Percentiles rank a stretch among this genome's conserved stretches.
Conservation (phyloP, 495 filamentous ascomycete genomes). For the Zalerion maritima region DNA sequence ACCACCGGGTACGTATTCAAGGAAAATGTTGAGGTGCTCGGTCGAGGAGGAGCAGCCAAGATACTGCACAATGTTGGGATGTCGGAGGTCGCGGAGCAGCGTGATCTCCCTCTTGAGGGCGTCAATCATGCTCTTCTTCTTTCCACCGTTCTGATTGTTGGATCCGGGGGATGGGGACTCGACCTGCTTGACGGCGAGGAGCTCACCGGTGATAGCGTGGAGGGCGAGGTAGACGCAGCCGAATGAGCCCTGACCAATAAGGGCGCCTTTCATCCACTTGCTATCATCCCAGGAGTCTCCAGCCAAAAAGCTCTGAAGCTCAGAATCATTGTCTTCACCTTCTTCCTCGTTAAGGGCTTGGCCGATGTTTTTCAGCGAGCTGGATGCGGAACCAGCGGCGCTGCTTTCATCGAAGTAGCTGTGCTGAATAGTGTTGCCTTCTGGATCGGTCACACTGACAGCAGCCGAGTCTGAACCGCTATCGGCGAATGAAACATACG, state of each 20-base stretch:
- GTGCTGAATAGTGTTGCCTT: slow-evolving; percentile 46
- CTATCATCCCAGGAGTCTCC: slow-evolving; percentile 88
- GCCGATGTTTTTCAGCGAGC: slow-evolving; percentile 36
- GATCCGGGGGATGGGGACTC: slow-evolving; percentile 74
- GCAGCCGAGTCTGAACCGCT: slow-evolving; percentile 54
- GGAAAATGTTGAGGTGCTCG: slow-evolving; percentile 95
- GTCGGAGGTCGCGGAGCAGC: slow-evolving; percentile 83
- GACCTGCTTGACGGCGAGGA: slow-evolving; percentile 98
- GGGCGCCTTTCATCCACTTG: slow-evolving; percentile 97
- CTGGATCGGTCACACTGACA: slow-evolving; percentile 59
- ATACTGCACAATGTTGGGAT: slow-evolving; percentile 97
- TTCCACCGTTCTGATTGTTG: slow-evolving; percentile 65
- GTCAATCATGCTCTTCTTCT: slow-evolving; percentile 95
- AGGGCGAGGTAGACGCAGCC: slow-evolving; percentile 92
- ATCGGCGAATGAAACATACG: slow-evolving; percentile 82
- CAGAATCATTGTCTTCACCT: slow-evolving; percentile 75
- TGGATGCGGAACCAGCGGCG: slow-evolving; percentile 46
- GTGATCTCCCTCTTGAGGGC: slow-evolving; percentile 93
- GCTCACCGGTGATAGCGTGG: slow-evolving; percentile 92
- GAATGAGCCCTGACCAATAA: slow-evolving; percentile 95
- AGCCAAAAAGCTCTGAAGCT: slow-evolving; percentile 65
- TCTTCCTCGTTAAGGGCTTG: slow-evolving; percentile 66
- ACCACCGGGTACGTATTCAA: slow-evolving; percentile 96
- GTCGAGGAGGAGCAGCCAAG: slow-evolving; percentile 85
- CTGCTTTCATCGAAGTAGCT: slow-evolving; percentile 78